phyloP scores from a whole-genome alignment of 202 grass and related monocot genomes.

The Brachypodium distachyon region DNA sequence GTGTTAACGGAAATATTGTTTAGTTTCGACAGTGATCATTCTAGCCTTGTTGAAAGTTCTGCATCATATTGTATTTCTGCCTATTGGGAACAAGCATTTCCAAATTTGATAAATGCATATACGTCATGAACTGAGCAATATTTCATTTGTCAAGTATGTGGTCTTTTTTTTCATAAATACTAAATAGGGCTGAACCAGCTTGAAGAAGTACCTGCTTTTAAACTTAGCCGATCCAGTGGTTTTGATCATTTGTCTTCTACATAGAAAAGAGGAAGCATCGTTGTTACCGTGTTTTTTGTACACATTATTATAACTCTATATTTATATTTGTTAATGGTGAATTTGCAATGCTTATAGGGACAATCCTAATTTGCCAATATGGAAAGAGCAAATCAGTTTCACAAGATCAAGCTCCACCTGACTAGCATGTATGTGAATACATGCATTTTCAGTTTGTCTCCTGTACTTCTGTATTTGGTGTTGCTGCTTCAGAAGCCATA shows the following conservation, averaged over 20 bases:
- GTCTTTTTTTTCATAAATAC: background rate
- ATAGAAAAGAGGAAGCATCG: background rate
- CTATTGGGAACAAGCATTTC: background rate
- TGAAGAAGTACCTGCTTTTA: background rate
- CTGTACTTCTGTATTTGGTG: background rate
- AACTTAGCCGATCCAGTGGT: background rate
- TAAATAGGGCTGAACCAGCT: background rate
- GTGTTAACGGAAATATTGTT: background rate
- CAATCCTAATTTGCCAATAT: constrained; percentile 1
- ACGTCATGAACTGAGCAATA: background rate
- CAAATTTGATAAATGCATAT: background rate
- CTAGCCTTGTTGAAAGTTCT: background rate
- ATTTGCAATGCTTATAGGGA: background rate
- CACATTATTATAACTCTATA: background rate
- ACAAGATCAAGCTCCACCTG: background rate
- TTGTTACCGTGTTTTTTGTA: background rate
- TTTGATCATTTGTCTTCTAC: background rate
- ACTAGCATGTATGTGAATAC: background rate
- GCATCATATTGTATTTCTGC: background rate
- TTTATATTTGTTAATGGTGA: background rate
- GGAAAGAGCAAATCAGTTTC: background rate
- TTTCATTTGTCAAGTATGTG: background rate
- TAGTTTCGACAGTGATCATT: background rate
- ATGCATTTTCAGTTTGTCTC: background rate
- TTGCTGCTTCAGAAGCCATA: background rate